These are phyloP conservation scores for Przewalskia tangutica DNA, from an alignment of 257 asterid species.

Conservation along the genomic window DNA sequence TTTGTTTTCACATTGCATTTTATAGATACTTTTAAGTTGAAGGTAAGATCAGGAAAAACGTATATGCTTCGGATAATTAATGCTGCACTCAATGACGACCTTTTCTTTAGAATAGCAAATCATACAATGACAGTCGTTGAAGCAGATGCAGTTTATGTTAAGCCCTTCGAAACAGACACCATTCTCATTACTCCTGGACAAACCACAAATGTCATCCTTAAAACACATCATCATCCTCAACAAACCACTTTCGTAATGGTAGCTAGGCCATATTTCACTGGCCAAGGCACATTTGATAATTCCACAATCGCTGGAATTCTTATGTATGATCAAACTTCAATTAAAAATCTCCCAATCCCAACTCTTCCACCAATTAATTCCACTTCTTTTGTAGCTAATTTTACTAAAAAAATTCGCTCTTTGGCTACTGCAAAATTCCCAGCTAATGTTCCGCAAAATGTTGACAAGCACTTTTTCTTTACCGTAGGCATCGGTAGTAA, in stretches of 20 bases:
- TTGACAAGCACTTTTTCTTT: slow-evolving; percentile 27
- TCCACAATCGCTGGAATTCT: slow-evolving; percentile 49
- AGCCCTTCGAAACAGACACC: slow-evolving; percentile 42
- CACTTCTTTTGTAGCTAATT: slow-evolving; percentile 38
- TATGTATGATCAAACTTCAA: slow-evolving; percentile 21
- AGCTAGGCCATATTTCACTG: slow-evolving; percentile 51
- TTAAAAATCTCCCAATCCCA: slow-evolving; percentile 23
- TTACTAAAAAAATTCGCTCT: slow-evolving; percentile 31
- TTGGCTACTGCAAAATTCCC: slow-evolving; percentile 42
- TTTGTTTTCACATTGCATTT: neutral
- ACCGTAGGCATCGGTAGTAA: slow-evolving; percentile 31
- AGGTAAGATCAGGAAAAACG: slow-evolving; percentile 51
- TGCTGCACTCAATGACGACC: slow-evolving; percentile 76
- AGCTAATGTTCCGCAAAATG: slow-evolving; percentile 25
- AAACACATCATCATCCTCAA: slow-evolving; percentile 21
- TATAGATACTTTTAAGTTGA: slow-evolving; percentile 51
- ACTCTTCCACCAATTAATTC: slow-evolving; percentile 47
- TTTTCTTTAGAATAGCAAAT: slow-evolving; percentile 45
- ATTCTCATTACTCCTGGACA: slow-evolving; percentile 45
- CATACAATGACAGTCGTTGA: slow-evolving; percentile 50
- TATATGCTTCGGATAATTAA: slow-evolving; percentile 60
- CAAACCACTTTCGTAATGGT: slow-evolving; percentile 41
- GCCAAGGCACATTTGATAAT: slow-evolving; percentile 50
- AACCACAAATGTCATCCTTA: slow-evolving; percentile 47
- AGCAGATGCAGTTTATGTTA: slow-evolving; percentile 49